Evolutionary conservation across 1,284 basidiomycete genomes (phyloP).

Genomic region (Wallemia mellicola): DNA sequence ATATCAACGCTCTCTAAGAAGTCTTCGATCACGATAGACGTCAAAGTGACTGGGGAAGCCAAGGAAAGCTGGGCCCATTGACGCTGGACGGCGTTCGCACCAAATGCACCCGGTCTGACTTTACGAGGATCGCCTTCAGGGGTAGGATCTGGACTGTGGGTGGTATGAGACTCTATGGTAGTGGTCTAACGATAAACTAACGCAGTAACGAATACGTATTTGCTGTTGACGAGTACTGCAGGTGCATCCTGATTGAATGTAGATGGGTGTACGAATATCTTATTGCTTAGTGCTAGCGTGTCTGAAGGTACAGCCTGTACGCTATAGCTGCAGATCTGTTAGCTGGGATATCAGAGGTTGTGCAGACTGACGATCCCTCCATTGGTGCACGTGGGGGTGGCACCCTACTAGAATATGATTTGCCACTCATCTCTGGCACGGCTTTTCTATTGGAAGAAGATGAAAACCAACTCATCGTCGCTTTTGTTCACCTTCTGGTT

Average conservation of each 20-base stretch:
- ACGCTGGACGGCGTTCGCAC: constrained; percentile 32
- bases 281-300: constrained; percentile 43
- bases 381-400: not conserved
- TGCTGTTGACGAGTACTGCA: constrained; percentile 41
- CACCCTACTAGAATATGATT: not conserved
- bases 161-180: not conserved
- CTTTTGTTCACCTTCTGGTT: not conserved
- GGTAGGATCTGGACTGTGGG: constrained; percentile 34
- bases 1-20: constrained; percentile 51
- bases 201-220: constrained; percentile 22
- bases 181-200: not conserved
- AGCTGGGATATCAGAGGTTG: not conserved
- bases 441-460: not conserved
- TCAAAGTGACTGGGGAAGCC: constrained; percentile 37
- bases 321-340: constrained; percentile 1
- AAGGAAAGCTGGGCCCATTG: constrained; percentile 45
- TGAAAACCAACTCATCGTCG: not conserved
- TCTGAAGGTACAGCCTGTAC: constrained; percentile 15
- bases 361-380: not conserved
- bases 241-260: constrained; percentile 36
- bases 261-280: constrained; percentile 38
- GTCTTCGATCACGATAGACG: constrained; percentile 29
- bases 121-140: constrained; percentile 19
- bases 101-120: constrained; percentile 11
- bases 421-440: not conserved